Conservation (phyloP, 1,284 basidiomycete species). For the Moesziomyces antarcticus region DNA sequence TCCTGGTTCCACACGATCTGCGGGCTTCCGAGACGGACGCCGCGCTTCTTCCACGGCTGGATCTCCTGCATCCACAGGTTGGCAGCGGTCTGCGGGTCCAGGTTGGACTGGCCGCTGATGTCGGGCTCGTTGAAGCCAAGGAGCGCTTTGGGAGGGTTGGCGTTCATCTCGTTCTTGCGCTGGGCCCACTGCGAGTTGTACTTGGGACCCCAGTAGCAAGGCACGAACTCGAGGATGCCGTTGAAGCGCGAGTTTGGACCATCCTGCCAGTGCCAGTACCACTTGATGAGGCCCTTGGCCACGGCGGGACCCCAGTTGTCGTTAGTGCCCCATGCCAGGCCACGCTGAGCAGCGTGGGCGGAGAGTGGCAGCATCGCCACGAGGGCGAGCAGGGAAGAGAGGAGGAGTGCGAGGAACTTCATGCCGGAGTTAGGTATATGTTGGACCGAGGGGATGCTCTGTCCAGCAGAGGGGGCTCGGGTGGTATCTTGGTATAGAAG, state of each 20-base stretch:
- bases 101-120: conserved; percentile 55
- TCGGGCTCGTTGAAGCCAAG: conserved; percentile 65
- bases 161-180: conserved; percentile 55
- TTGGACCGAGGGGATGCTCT: conserved; percentile 19
- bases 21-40: conserved; percentile 56
- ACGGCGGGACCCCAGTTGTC: conserved; percentile 52
- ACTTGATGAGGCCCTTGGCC: conserved; percentile 52
- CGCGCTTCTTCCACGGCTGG: conserved; percentile 55
- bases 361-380: conserved; percentile 18
- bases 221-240: conserved; percentile 58
- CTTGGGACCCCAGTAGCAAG: conserved; percentile 63
- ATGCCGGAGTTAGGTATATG: conserved; percentile 9
- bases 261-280: conserved; percentile 66
- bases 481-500: background rate
- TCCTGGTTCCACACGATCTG: conserved; percentile 63
- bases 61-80: conserved; percentile 54
- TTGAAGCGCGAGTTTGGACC: conserved; percentile 38
- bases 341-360: conserved; percentile 31
- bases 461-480: conserved; percentile 23
- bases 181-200: conserved; percentile 49
- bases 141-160: conserved; percentile 43
- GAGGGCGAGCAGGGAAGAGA: conserved; percentile 15
- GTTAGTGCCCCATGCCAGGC: conserved; percentile 61
- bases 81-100: conserved; percentile 47
- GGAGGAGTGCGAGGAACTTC: conserved; percentile 39